Conservation (phyloP, 2,329 filamentous ascomycete species). For the Beauveria sp. region DNA sequence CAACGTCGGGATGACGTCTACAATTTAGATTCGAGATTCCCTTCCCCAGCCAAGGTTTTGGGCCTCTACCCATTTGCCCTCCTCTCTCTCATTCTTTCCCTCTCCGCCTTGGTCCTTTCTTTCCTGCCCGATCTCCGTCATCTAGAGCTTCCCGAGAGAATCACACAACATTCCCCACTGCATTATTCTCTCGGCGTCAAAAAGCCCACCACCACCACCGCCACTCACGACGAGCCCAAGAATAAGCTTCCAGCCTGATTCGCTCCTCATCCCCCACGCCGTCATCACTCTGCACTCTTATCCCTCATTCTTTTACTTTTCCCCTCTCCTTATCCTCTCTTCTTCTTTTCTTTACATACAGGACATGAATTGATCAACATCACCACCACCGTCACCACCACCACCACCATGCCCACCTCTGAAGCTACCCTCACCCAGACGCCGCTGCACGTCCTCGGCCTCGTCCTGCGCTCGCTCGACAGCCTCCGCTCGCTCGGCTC, state of each 20-base stretch:
- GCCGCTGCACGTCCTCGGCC: slow-evolving; percentile 9
- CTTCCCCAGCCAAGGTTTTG: not conserved
- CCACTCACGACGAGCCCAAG: not conserved
- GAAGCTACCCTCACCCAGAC: slow-evolving; percentile 1
- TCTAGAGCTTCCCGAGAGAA: too few relatives aligned
- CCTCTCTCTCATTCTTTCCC: not conserved
- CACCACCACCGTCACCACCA: not conserved
- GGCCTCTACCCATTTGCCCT: not conserved
- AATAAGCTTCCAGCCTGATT: slow-evolving; percentile 6
- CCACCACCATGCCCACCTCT: not conserved
- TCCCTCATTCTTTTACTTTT: not conserved
- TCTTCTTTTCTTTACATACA: not conserved
- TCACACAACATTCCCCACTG: too few relatives aligned
- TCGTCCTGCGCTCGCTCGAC: slow-evolving; percentile 22
- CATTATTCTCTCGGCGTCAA: not conserved
- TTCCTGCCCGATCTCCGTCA: too few relatives aligned
- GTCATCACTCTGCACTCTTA: not conserved
- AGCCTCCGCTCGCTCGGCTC: slow-evolving; percentile 15
- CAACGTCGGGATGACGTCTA: slow-evolving; percentile 6
- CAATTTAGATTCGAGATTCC: not conserved
- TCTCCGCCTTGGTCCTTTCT: not conserved
- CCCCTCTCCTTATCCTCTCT: not conserved
- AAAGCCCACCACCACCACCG: not conserved
- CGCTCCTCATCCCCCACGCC: not conserved
- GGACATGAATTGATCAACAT: not conserved